phyloP scores from a whole-genome alignment of 148 eudicot species.

The Pouteria glomerata region DNA sequence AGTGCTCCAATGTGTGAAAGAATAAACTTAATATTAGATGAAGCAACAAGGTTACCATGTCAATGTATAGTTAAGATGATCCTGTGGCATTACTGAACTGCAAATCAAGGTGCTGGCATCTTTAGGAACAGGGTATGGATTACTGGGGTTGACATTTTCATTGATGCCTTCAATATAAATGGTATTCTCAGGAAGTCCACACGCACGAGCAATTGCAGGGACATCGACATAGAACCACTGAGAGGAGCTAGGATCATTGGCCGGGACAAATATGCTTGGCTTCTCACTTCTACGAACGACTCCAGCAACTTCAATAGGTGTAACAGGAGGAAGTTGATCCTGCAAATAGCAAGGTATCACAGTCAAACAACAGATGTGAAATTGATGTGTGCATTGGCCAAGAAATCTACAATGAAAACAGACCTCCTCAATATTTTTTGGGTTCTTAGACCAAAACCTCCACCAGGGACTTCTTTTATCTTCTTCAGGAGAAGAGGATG shows the following conservation, averaged over 20 bases:
- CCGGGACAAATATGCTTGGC: conserved; percentile 93
- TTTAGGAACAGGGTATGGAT: conserved; percentile 85
- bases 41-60: conserved; percentile 55
- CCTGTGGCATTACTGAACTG: conserved; percentile 97
- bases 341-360: conserved; percentile 15
- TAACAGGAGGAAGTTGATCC: conserved; percentile 48
- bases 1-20: not conserved
- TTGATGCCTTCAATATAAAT: conserved; percentile 71
- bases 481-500: conserved; percentile 24
- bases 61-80: conserved; percentile 81
- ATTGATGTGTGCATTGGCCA: not conserved
- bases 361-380: not conserved
- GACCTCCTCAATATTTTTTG: conserved; percentile 39
- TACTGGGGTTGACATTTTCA: conserved; percentile 57
- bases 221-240: conserved; percentile 99
- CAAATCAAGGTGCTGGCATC: conserved; percentile 65
- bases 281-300: conserved; percentile 94
- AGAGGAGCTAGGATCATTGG: conserved; percentile 63
- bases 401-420: conserved; percentile 6
- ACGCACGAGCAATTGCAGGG: conserved; percentile 62
- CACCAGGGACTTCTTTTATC: conserved; percentile 46
- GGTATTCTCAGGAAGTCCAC: conserved; percentile 67
- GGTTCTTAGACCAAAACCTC: conserved; percentile 72
- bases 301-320: conserved; percentile 61
- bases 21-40: not conserved